These are phyloP conservation scores for Arxiozyma bovina DNA, from an alignment of 1,139 yeast genomes.

Conservation along the genomic window DNA sequence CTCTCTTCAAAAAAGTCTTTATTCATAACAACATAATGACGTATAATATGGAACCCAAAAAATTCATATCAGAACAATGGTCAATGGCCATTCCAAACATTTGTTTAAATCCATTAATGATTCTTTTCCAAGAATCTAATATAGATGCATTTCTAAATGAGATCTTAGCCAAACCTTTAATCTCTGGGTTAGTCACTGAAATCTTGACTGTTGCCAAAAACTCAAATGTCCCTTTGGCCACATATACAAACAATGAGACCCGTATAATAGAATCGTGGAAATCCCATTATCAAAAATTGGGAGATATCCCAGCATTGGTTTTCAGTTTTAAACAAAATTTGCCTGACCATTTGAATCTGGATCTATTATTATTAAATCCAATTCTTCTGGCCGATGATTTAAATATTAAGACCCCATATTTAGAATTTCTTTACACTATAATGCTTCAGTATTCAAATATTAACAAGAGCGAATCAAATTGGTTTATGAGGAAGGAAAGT, in stretches of 20 bases:
- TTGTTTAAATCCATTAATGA: constrained; percentile 65
- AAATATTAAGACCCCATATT: constrained; percentile 76
- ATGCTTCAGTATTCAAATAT: constrained; percentile 56
- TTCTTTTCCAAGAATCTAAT: constrained; percentile 60
- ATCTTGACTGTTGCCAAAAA: constrained; percentile 56
- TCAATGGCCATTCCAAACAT: constrained; percentile 69
- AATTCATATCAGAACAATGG: constrained; percentile 74
- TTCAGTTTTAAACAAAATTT: constrained; percentile 22
- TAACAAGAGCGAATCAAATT: constrained; percentile 36
- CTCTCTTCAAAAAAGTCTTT: constrained; percentile 23
- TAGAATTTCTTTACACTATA: constrained; percentile 75
- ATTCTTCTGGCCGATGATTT: constrained; percentile 78
- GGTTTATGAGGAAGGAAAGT: constrained; percentile 30
- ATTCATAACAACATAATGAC: constrained; percentile 32
- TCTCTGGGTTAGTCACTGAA: constrained; percentile 70
- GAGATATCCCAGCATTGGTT: constrained; percentile 17
- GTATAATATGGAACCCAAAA: constrained; percentile 38
- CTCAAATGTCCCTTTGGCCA: constrained; percentile 45
- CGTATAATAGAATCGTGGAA: constrained; percentile 19
- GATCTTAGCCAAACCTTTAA: constrained; percentile 73
- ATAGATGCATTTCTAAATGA: constrained; percentile 59
- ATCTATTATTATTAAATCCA: constrained; percentile 70
- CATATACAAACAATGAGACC: constrained; percentile 6
- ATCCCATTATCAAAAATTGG: constrained; percentile 35
- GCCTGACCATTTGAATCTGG: constrained; percentile 42